Evolutionary conservation across 2,329 filamentous ascomycete genomes (phyloP), one percentile per base, ranked within the genome.

Genomic region (Drechslerella dactyloides): DNA sequence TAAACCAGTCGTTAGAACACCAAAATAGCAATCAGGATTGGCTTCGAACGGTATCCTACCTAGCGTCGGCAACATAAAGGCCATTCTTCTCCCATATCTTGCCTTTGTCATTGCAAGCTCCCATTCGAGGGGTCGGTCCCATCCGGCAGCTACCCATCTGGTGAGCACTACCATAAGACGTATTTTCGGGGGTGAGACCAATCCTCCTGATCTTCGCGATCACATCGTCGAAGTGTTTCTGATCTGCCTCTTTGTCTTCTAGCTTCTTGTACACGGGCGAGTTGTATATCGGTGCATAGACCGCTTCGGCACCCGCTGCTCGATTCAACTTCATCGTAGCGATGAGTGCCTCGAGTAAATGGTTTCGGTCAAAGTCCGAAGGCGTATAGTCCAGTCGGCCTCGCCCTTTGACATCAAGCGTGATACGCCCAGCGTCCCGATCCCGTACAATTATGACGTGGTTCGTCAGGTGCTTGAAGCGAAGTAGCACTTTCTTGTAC

Each of bases 71-170:
- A 17, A 93, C 85, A 77, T 86, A 91, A 75, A 93, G 77, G 0
- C 84, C 85, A 75, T 86, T 80, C 0, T 82, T 83, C 0, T 85
- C 89, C 88, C 89, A 93, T 5, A 91, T 85, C 73, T 78, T 81
- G 1, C 87, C 86, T 70, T 79, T 80, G 2, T 81, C 78, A 76
- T 88, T 85, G 1, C 89, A 87, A 11, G 87, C 86, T 27, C 86
- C 86, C 42, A 80, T 80, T 30, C 80, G 78, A 61, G 79, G 78
- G 73, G 79, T 79, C 48, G 82, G 81, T 69, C 86, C 86, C 90
- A 93, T 93, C 1, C 89, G 82, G 76, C 88, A 90, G 8, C 86
- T 86, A 21, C 89, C 88, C 90, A 93, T 93, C 81, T 93, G 90
- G 79, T 93, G 90, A 17, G 90, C 90, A n/a, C 86, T 89, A 30